A percentile compares a stretch with the other conserved stretches of the same genome.
Conservation (phyloP, 306 rosid species). For the Trifolium pratense region DNA sequence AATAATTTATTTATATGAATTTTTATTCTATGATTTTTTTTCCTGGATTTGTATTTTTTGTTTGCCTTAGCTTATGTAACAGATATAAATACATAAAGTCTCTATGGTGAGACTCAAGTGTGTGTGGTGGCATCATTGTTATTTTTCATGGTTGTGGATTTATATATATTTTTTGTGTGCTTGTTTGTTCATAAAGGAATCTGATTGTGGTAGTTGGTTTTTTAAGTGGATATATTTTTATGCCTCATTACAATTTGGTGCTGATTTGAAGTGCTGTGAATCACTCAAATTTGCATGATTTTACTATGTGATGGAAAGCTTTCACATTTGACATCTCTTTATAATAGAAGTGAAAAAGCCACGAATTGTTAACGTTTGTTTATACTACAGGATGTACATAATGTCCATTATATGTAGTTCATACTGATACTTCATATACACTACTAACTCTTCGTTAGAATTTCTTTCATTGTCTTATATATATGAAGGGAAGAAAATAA, state of each 20-base stretch:
- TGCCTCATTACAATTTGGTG: background rate
- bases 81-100: slow-evolving; percentile 3
- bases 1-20: background rate
- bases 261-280: slow-evolving; percentile 14
- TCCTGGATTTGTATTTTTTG: slow-evolving; percentile 13
- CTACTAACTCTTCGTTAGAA: slow-evolving; percentile 1
- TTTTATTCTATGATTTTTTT: background rate
- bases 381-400: background rate
- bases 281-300: slow-evolving; percentile 6
- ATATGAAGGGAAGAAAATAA: background rate
- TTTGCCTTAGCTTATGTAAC: slow-evolving; percentile 13
- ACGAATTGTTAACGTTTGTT: slow-evolving; percentile 2
- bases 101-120: slow-evolving; percentile 7
- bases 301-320: slow-evolving; percentile 24
- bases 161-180: background rate
- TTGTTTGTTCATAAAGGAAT: slow-evolving; percentile 27
- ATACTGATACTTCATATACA: slow-evolving; percentile 11
- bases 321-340: background rate
- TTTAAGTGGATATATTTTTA: background rate
- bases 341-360: slow-evolving; percentile 3
- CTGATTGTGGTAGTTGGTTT: background rate
- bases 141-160: background rate
- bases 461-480: slow-evolving; percentile 23
- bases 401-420: slow-evolving; percentile 17
- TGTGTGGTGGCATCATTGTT: slow-evolving; percentile 3